A percentile compares a stretch with the other conserved stretches of the same genome.
These are phyloP conservation scores for Solanum corneliomulleri DNA, from an alignment of 257 asterid genomes.

Conservation along the genomic window DNA sequence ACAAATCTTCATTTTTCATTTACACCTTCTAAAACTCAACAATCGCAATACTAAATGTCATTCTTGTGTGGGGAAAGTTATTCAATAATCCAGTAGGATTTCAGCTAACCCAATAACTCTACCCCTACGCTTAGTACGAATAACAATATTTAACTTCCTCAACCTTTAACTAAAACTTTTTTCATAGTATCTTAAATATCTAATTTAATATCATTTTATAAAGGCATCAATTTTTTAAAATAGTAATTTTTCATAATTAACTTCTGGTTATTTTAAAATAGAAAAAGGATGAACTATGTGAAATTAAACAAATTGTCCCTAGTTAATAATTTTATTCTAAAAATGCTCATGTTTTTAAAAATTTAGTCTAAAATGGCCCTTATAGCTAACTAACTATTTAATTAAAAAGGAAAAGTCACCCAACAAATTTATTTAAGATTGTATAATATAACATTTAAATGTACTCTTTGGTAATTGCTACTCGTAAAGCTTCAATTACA, in stretches of 20 bases:
- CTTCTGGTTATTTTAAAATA: no score
- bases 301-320: not conserved
- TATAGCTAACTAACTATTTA: not conserved
- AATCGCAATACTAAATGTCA: not conserved
- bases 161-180: not conserved
- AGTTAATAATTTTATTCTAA: not conserved
- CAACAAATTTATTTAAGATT: not conserved
- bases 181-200: not conserved
- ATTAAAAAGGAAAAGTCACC: not conserved
- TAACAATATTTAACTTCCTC: not conserved
- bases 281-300: not conserved
- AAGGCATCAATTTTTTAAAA: not conserved
- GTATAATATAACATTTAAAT: no score
- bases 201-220: no score
- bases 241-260: no score
- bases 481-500: not conserved
- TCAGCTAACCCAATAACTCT: no score
- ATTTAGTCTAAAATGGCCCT: not conserved
- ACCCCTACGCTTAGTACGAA: no score
- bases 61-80: no score
- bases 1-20: no score
- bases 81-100: no score
- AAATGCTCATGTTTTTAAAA: not conserved
- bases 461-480: not conserved
- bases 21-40: no score